Conservation (phyloP, 352 stramenopile species). For the Aphanomyces invadans region DNA sequence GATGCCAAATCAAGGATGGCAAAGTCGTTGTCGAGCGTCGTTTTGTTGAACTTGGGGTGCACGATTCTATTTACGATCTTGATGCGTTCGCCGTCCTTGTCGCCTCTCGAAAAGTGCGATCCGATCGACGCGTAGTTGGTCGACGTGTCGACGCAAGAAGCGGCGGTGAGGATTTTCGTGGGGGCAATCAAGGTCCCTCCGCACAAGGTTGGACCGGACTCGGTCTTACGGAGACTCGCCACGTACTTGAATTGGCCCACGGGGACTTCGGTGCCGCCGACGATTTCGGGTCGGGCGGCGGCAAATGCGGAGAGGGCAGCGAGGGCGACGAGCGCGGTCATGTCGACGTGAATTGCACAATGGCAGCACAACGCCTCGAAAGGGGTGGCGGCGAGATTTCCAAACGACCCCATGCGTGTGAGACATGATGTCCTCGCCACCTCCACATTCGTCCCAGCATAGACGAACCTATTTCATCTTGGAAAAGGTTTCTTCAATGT, state of each 20-base stretch:
- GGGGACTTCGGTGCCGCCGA: conserved; percentile 2
- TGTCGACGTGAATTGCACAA: not conserved
- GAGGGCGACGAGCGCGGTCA: not conserved
- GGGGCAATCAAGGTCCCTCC: conserved; percentile 56
- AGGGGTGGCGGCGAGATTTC: too few species aligned
- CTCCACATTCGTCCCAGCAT: too few species aligned
- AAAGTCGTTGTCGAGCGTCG: conserved; percentile 48
- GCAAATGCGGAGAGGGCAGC: not conserved
- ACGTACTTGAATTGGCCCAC: conserved; percentile 35
- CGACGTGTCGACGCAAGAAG: conserved; percentile 35
- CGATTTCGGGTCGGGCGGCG: not conserved
- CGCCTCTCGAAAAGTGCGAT: conserved; percentile 40
- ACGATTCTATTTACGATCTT: conserved; percentile 37
- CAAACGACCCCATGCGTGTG: too few species aligned
- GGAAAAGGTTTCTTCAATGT: too few species aligned
- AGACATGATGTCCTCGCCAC: too few species aligned
- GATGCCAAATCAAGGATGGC: conserved; percentile 43
- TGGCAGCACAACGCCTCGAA: not conserved
- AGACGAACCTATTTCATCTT: too few species aligned
- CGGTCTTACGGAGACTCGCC: conserved; percentile 34
- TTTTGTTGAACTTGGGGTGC: conserved; percentile 41
- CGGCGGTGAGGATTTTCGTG: conserved; percentile 51
- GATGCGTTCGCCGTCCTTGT: conserved; percentile 40
- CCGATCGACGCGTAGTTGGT: conserved; percentile 42
- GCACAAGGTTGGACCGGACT: conserved; percentile 38